phyloP scores from a whole-genome alignment of 345 rosid genomes.

The Linum lewisii region DNA sequence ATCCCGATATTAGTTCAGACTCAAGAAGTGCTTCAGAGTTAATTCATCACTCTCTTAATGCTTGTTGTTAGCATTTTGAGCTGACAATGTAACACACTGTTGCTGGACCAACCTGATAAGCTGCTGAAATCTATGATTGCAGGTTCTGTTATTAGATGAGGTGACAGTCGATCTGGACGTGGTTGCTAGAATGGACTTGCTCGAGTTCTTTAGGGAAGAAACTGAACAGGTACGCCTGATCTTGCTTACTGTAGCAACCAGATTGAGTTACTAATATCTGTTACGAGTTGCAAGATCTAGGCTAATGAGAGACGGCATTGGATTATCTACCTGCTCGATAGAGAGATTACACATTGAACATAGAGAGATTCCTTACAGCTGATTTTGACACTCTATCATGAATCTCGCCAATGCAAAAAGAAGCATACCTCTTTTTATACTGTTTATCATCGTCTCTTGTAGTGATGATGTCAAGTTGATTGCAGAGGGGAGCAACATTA shows the following conservation, averaged over 20 bases:
- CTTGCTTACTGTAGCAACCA: background rate
- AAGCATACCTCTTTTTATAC: background rate
- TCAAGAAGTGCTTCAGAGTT: no score
- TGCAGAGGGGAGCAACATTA: constrained; percentile 78
- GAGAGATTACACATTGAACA: background rate
- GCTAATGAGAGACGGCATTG: no score
- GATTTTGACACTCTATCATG: background rate
- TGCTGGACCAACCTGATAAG: background rate
- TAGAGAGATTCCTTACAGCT: background rate
- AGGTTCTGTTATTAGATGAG: constrained; percentile 90
- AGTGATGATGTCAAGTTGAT: background rate
- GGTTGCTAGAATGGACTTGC: constrained; percentile 89
- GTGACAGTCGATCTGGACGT: constrained; percentile 94
- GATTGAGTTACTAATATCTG: background rate
- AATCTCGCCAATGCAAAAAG: background rate
- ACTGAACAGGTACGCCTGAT: constrained; percentile 54
- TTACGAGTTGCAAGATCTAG: no score
- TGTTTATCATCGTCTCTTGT: background rate
- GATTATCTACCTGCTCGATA: background rate
- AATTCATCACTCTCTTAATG: background rate
- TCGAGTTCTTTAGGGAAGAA: constrained; percentile 84
- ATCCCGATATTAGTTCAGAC: no score
- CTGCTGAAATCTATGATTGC: constrained; percentile 12
- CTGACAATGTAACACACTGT: background rate
- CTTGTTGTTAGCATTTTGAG: background rate